Base-by-base conservation (phyloP, 2,329 filamentous ascomycete genomes). In the Exophiala dermatitidis region DNA sequence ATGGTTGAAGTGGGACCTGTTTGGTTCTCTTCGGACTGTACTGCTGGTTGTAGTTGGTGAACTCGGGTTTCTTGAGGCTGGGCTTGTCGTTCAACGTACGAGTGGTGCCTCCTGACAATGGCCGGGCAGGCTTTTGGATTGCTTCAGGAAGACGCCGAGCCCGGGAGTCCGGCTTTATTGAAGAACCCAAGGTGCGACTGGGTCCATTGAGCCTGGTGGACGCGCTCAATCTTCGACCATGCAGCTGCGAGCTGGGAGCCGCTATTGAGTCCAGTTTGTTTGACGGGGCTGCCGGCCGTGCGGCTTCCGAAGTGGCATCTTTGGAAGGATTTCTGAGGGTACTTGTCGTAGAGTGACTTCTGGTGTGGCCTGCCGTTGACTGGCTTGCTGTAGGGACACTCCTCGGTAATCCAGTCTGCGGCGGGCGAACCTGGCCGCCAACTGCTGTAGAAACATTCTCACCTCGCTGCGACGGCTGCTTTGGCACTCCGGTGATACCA, bases 1-100 rank as follows among this genome's bases (percentile, higher is more conserved):
- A 28, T 28, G 38, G 19, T 4, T 62, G 61, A 19, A 64, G 53
- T 3, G 63, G 49, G 10, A 46, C 29, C 29, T 53, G 46, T 7
- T 62, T 64, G 43, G 58, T 51, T 57, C 72, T 74, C 56, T 69
- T 71, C 8, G 69, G 69, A 5, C 66, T 70, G 47, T 64, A 68
- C 6, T 66, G 65, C 55, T 71, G 71, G 56, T 72, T 70, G 43
- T 66, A 67, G 1, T 65, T 69, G 12, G 67, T 64, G 47, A 71
- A 69, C 19, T 65, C 64, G 19, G 66, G 57, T 42, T 67, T 67
- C 10, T 8, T 40, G 19, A 37, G 10, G 9, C 45, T 19, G 3
- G 44, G 31, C 31, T 36, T 34, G 19, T 46, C 44, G 37, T 10
- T 26, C 8, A 28, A 9, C 4, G 30, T 12, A 19, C 19, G 19